Conservation (phyloP, 2,329 filamentous ascomycete species). For the Xylariaceae sp. region DNA sequence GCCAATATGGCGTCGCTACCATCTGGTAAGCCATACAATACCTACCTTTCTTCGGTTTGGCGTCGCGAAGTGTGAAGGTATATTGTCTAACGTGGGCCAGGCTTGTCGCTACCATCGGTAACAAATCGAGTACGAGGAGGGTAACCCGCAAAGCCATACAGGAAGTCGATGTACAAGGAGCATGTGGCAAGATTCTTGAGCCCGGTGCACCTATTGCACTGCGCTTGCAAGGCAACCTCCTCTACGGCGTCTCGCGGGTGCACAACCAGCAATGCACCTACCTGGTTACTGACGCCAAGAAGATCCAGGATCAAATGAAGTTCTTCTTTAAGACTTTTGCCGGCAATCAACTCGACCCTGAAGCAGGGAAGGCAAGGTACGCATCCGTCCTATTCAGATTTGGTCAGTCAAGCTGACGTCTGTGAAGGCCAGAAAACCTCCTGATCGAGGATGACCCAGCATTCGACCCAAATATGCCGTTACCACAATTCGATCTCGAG, state of each 20-base stretch:
- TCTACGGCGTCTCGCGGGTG: constrained; percentile 85
- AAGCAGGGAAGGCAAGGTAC: constrained; percentile 76
- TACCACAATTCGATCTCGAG: constrained; percentile 66
- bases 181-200: constrained; percentile 86
- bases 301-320: constrained; percentile 75
- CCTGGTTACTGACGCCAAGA: constrained; percentile 80
- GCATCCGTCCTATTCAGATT: constrained; percentile 26
- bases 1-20: constrained; percentile 90
- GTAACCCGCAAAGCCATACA: constrained; percentile 87
- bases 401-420: constrained; percentile 10
- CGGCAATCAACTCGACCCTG: constrained; percentile 69
- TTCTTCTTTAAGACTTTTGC: constrained; percentile 66
- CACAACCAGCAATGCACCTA: constrained; percentile 89
- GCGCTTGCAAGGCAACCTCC: constrained; percentile 85
- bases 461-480: constrained; percentile 72
- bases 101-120: constrained; percentile 89
- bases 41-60: neutral
- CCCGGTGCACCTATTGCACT: constrained; percentile 85
- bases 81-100: constrained; percentile 52
- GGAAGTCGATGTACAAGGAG: constrained; percentile 83
- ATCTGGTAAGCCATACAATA: constrained; percentile 72
- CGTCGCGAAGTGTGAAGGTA: neutral
- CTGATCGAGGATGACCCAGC: constrained; percentile 81
- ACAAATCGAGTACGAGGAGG: constrained; percentile 72
- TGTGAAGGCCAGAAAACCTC: constrained; percentile 73